phyloP scores from a whole-genome alignment of 345 rosid genomes.

The Nasturtium officinale region DNA sequence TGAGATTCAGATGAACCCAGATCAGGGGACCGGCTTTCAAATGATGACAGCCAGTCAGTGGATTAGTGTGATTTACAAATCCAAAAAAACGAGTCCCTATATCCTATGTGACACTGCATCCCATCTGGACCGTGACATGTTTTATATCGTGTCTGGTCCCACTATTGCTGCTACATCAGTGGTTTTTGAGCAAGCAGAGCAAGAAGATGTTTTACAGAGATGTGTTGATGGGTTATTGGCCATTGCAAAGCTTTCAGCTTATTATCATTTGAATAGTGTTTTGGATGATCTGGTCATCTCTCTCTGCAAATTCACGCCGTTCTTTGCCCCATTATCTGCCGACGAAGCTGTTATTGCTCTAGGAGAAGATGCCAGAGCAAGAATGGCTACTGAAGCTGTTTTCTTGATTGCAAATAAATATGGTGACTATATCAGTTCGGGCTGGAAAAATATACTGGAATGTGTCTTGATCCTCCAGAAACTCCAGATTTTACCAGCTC shows the following conservation, averaged over 20 bases:
- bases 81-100: conserved; percentile 60
- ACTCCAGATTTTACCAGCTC: conserved; percentile 67
- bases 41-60: conserved; percentile 65
- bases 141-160: conserved; percentile 61
- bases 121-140: conserved; percentile 66
- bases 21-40: conserved; percentile 59
- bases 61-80: conserved; percentile 68
- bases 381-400: conserved; percentile 63
- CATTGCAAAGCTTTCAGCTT: conserved; percentile 67
- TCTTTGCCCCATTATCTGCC: conserved; percentile 49
- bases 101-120: conserved; percentile 56
- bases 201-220: conserved; percentile 60
- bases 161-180: conserved; percentile 75
- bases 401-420: conserved; percentile 67
- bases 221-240: conserved; percentile 73
- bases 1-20: conserved; percentile 74
- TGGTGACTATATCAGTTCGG: conserved; percentile 64
- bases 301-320: conserved; percentile 67
- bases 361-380: conserved; percentile 64
- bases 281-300: conserved; percentile 73
- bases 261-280: conserved; percentile 53
- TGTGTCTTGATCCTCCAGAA: conserved; percentile 65
- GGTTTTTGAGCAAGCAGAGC: conserved; percentile 74
- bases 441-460: conserved; percentile 67
- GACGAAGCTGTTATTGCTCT: conserved; percentile 63